Evolutionary conservation across 106 monocot genomes (phyloP).

Genomic region (Allium fistulosum): DNA sequence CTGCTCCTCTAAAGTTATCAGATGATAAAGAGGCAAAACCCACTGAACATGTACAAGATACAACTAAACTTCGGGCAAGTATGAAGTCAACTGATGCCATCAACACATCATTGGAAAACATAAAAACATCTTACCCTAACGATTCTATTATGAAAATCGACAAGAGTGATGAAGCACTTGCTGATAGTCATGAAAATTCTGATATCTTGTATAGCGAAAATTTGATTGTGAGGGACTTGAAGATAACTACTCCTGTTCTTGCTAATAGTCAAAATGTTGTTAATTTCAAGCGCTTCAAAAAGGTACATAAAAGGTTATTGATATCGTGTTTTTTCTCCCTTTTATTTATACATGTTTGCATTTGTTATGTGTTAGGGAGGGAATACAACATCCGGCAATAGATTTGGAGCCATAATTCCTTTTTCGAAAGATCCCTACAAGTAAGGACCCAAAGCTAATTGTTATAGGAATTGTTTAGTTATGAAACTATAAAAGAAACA

Average conservation of each 20-base stretch:
- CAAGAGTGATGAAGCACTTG: slow-evolving; percentile 34
- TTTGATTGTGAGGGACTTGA: slow-evolving; percentile 51
- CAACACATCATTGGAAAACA: neutral
- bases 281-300: slow-evolving; percentile 88
- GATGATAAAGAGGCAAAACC: slow-evolving; percentile 11
- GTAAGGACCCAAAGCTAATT: slow-evolving; percentile 24
- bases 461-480: neutral
- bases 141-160: slow-evolving; percentile 25
- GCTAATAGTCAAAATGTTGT: slow-evolving; percentile 14
- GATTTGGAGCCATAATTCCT: slow-evolving; percentile 64
- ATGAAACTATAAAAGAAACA: slow-evolving; percentile 1
- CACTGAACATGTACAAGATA: slow-evolving; percentile 11
- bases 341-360: neutral
- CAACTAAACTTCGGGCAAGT: neutral
- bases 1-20: slow-evolving; percentile 9
- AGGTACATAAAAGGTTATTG: slow-evolving; percentile 34
- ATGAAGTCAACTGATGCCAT: neutral
- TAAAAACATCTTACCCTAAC: slow-evolving; percentile 4
- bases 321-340: neutral
- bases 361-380: slow-evolving; percentile 9
- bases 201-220: slow-evolving; percentile 72
- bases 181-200: slow-evolving; percentile 45
- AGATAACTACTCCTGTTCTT: slow-evolving; percentile 2
- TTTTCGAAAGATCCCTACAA: slow-evolving; percentile 87
- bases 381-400: slow-evolving; percentile 55